phyloP scores from a whole-genome alignment of 2,329 filamentous ascomycete genomes.

The Ceratocystis albifundus region DNA sequence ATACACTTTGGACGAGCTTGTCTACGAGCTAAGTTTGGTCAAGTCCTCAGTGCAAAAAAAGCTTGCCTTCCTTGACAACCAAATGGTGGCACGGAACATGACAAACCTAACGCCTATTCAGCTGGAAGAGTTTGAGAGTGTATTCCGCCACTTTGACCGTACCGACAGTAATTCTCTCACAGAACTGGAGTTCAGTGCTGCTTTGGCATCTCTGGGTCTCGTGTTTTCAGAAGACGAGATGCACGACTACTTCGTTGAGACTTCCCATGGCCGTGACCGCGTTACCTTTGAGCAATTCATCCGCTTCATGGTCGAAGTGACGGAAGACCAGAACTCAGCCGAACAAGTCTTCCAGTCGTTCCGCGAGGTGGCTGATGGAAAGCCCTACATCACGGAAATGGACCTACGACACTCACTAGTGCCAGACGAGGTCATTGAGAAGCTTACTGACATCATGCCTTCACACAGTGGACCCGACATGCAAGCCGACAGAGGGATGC shows the following conservation, averaged over 20 bases:
- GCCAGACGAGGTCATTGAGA: conserved; percentile 92
- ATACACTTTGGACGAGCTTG: conserved; percentile 92
- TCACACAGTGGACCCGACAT: conserved; percentile 72
- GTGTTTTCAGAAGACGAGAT: conserved; percentile 98
- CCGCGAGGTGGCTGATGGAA: conserved; percentile 92
- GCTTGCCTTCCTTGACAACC: conserved; percentile 90
- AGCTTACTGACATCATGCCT: conserved; percentile 79
- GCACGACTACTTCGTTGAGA: conserved; percentile 86
- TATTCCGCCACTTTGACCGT: conserved; percentile 95
- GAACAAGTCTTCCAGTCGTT: conserved; percentile 98
- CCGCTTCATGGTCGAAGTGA: conserved; percentile 97
- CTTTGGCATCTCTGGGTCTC: conserved; percentile 83
- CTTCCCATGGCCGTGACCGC: conserved; percentile 63
- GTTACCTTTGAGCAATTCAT: conserved; percentile 99
- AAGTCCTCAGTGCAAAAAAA: conserved; percentile 92
- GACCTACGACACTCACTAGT: conserved; percentile 90
- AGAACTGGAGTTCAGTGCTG: conserved; percentile 91
- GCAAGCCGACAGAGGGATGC: conserved; percentile 67
- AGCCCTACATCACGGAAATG: conserved; percentile 97
- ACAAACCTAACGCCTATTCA: conserved; percentile 97
- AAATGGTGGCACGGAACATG: conserved; percentile 97
- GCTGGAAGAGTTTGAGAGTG: conserved; percentile 94
- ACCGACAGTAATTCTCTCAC: conserved; percentile 81
- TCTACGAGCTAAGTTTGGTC: conserved; percentile 85
- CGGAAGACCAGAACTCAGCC: conserved; percentile 95